These are phyloP conservation scores for Ceriops decandra DNA, from an alignment of 345 rosid genomes.

Conservation along the genomic window DNA sequence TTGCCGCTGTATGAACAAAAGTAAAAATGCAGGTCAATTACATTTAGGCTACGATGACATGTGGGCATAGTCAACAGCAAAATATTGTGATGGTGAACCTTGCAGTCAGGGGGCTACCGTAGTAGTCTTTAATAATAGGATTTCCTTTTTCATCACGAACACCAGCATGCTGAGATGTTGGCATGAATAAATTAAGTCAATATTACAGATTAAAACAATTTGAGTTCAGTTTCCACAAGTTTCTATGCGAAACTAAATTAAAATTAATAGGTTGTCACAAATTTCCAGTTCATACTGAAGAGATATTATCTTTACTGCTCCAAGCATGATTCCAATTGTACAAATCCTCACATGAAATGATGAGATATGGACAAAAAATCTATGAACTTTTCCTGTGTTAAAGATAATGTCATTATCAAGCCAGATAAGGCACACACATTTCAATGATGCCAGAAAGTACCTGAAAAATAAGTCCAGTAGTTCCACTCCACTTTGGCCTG, in stretches of 20 bases:
- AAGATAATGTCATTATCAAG: neutral
- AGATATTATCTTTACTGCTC: no score
- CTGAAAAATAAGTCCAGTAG: conserved; percentile 83
- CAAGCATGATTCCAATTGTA: no score
- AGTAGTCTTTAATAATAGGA: conserved; percentile 79
- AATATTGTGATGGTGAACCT: conserved; percentile 35
- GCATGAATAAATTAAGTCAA: conserved; percentile 4
- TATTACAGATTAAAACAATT: neutral
- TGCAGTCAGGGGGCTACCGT: conserved; percentile 85
- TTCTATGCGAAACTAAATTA: neutral
- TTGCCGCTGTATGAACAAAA: conserved; percentile 64
- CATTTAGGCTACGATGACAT: neutral
- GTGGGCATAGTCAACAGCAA: neutral
- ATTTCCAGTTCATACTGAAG: neutral
- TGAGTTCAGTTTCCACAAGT: no score
- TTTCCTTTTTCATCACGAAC: conserved; percentile 76
- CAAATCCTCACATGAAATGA: neutral
- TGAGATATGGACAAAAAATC: neutral
- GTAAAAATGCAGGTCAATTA: conserved; percentile 9
- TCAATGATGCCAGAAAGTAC: conserved; percentile 27
- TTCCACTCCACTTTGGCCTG: conserved; percentile 97
- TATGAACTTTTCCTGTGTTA: neutral
- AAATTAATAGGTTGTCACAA: neutral
- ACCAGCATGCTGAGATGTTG: conserved; percentile 62
- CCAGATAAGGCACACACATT: neutral